Conservation (phyloP, 2,329 filamentous ascomycete species). For the Nothophoma quercina region DNA sequence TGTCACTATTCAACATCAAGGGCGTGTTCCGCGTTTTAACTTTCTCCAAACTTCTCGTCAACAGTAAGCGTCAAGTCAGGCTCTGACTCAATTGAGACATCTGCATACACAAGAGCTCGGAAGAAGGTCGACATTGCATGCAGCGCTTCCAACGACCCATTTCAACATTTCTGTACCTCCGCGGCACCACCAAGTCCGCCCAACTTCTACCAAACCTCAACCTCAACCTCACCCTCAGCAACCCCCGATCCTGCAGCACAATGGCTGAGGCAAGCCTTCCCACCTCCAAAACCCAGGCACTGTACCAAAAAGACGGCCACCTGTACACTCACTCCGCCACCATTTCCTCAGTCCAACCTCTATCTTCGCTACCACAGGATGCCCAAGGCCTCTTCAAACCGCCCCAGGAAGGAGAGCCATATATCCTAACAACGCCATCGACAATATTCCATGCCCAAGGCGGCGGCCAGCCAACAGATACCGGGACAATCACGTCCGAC, state of each 20-base stretch:
- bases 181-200: neutral
- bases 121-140: neutral
- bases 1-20: conserved; percentile 15
- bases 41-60: no score
- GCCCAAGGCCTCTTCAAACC: conserved; percentile 68
- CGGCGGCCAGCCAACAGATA: conserved; percentile 75
- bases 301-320: conserved; percentile 52
- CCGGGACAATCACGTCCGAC: conserved; percentile 62
- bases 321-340: conserved; percentile 55
- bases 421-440: conserved; percentile 66
- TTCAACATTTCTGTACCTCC: neutral
- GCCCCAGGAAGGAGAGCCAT: conserved; percentile 53
- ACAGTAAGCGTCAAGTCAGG: no score
- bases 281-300: conserved; percentile 32
- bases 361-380: conserved; percentile 59
- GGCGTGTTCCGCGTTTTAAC: neutral
- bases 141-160: neutral
- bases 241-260: neutral
- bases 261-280: conserved; percentile 8
- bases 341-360: conserved; percentile 58
- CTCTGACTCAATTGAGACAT: neutral
- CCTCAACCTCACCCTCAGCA: neutral
- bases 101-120: neutral
- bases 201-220: neutral
- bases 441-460: conserved; percentile 82